Evolutionary conservation across 208 protist species (phyloP), one percentile per base, ranked within the genome.

Genomic region (Trypanosoma vivax): DNA sequence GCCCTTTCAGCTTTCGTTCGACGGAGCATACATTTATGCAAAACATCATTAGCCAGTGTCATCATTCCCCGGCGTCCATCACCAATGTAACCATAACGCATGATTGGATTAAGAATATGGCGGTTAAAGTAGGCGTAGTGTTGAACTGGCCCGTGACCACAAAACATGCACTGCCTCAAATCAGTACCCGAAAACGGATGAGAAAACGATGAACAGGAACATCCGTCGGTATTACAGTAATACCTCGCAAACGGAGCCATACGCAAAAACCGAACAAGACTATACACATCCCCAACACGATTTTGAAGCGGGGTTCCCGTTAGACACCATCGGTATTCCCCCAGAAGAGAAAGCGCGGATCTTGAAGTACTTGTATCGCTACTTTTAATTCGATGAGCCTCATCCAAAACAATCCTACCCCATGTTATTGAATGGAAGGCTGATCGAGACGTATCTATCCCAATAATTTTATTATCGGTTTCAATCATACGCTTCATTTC

Each of bases 231-330:
- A 35, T 53, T 70, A 71, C 91, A 96, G 63, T 76, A 95, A 75
- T 97, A 97, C 40, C 79, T 79, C 14, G 86, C 60, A 73, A 78
- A 91, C 0, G 83, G 86, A 21, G 50, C 57, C 27, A 94, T 64
- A 21, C 86, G 70, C 41, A 99, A 50, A 76, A 98, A 98, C 43
- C 97, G 95, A 30, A 98, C 72, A 34, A 98, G 81, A 41, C 88
- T 89, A 79, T 96, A 98, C 19, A 98, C 56, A 69, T 98, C 97
- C 14, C 93, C 87, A 25, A 97, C 94, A 62, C 97, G 95, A 72
- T 99, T 99, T 72, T 99, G 97, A 42, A 98, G 65, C 24, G 96
- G 96, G 10, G 96, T 98, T 50, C 96, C 96, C 7, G 89, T 95
- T 21, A 96, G 74, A 42, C 89, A 95, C 94, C 94, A 97, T 16